Evolutionary conservation across 2,329 filamentous ascomycete genomes (phyloP), one percentile per base, ranked within the genome.

Genomic region (Beauveria brongniartii): DNA sequence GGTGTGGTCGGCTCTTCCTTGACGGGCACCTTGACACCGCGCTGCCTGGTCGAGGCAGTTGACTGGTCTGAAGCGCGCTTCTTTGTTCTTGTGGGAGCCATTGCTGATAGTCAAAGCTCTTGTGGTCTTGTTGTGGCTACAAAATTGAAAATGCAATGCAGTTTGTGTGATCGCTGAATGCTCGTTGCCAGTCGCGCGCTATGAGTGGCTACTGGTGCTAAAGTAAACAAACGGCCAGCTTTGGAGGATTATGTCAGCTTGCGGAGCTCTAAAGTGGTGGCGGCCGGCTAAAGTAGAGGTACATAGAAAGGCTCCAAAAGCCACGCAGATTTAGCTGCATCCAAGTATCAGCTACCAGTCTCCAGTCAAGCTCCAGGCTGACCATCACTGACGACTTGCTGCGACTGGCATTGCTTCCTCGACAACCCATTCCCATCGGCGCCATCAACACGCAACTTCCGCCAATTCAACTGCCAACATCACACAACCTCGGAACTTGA

Each of bases 1-100:
- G 73, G 75, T 63, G 78, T 76, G 34, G 73, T 73, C 55, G 74
- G 73, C 22, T 66, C 69, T 44, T 66, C 69, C 50, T 55, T 64
- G 22, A 65, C 57, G 54, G 66, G 59, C 58, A 68, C 63, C 63
- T 65, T 66, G 47, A 67, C 59, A 22, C 61, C 61, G 46, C 56
- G 61, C 20, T 62, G 61, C 56, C 51, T 30, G 5, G 55, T 50
- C 58, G 59, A 63, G 37, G 53, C 54, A 41, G 47, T 48, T 3
- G 60, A 59, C 51, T 55, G 56, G 22, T 57, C 41, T 8, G 61
- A 63, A 30, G 16, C 57, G 46, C 52, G 46, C 53, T 63, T 63
- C 41, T 63, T 63, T 57, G 61, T 40, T 57, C 28, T 60, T 16
- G 61, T 44, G 1, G 61, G 61, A 47, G 61, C 61, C 61, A 63